phyloP scores from a whole-genome alignment of 805 yeast genomes.

The Yarrowia sp. region DNA sequence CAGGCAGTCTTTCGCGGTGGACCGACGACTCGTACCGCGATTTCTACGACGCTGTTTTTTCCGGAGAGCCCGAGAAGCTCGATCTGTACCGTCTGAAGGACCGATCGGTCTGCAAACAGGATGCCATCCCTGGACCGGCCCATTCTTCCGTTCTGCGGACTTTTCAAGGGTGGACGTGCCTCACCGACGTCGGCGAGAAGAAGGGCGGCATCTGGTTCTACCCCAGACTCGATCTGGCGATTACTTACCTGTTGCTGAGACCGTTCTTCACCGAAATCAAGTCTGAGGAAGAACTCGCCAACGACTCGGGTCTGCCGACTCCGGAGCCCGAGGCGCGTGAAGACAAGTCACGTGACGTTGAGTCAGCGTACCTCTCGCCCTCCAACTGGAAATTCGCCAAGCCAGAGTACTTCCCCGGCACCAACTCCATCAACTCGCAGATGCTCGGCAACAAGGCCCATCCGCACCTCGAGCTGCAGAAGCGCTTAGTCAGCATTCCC shows the following conservation, averaged over 20 bases:
- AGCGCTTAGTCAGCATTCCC: neutral
- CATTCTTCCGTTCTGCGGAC: neutral
- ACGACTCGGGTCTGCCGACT: neutral
- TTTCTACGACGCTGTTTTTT: neutral
- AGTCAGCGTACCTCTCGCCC: neutral
- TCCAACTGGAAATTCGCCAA: neutral
- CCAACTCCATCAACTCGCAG: neutral
- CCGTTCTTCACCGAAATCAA: neutral
- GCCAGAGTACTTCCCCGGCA: neutral
- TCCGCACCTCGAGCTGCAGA: neutral
- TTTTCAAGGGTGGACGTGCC: constrained; percentile 9
- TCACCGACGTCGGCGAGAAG: neutral
- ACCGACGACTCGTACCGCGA: neutral
- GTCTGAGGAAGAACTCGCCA: neutral
- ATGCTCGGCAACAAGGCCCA: neutral
- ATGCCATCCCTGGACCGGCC: neutral
- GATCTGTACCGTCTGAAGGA: constrained; percentile 4
- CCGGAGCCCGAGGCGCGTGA: neutral
- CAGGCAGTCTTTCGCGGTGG: neutral
- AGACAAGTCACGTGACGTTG: neutral
- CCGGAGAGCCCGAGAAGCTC: neutral
- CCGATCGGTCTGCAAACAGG: neutral
- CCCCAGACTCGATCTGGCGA: neutral
- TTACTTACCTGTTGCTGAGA: neutral
- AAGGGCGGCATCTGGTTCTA: constrained; percentile 4